Percentiles rank a stretch among this genome's conserved stretches.
Conservation (phyloP, 352 stramenopile species). For the Globisporangium acanthophoron region DNA sequence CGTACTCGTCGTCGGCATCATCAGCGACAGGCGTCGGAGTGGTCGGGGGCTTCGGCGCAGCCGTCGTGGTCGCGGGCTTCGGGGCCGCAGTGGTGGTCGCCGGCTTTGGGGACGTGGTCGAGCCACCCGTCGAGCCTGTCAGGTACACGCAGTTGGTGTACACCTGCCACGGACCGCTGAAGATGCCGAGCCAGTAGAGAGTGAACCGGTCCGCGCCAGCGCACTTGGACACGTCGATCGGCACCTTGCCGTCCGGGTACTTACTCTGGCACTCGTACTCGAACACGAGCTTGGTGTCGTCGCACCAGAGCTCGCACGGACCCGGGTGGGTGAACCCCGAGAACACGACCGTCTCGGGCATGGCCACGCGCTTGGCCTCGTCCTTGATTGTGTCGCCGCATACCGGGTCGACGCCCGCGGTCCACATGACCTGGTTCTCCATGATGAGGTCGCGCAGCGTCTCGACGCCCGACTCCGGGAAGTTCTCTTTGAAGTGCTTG, state of each 20-base stretch:
- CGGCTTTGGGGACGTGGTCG: slow-evolving; percentile 5
- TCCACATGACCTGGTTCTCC: slow-evolving; percentile 19
- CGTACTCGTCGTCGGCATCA: slow-evolving; percentile 12
- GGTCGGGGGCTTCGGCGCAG: background rate
- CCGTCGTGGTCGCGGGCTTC: background rate
- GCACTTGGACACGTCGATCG: slow-evolving; percentile 38
- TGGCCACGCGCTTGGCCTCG: slow-evolving; percentile 21
- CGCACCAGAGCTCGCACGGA: slow-evolving; percentile 58
- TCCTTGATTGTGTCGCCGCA: slow-evolving; percentile 27
- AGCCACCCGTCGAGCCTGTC: slow-evolving; percentile 6
- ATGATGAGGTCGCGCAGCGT: slow-evolving; percentile 26
- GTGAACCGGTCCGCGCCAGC: slow-evolving; percentile 16
- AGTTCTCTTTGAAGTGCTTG: slow-evolving; percentile 24
- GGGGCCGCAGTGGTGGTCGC: background rate
- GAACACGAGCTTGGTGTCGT: slow-evolving; percentile 44
- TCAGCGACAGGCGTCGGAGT: slow-evolving; percentile 13
- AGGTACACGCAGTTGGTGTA: slow-evolving; percentile 62
- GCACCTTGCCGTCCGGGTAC: slow-evolving; percentile 27
- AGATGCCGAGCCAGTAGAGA: slow-evolving; percentile 58
- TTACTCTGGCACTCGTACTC: slow-evolving; percentile 40
- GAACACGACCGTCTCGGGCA: slow-evolving; percentile 36
- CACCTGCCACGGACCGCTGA: slow-evolving; percentile 50
- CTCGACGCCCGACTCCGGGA: slow-evolving; percentile 20
- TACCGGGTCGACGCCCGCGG: slow-evolving; percentile 9
- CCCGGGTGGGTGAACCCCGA: slow-evolving; percentile 51